These are phyloP conservation scores for Didymella glomerata DNA, from an alignment of 2,329 filamentous ascomycete genomes.

Conservation along the genomic window DNA sequence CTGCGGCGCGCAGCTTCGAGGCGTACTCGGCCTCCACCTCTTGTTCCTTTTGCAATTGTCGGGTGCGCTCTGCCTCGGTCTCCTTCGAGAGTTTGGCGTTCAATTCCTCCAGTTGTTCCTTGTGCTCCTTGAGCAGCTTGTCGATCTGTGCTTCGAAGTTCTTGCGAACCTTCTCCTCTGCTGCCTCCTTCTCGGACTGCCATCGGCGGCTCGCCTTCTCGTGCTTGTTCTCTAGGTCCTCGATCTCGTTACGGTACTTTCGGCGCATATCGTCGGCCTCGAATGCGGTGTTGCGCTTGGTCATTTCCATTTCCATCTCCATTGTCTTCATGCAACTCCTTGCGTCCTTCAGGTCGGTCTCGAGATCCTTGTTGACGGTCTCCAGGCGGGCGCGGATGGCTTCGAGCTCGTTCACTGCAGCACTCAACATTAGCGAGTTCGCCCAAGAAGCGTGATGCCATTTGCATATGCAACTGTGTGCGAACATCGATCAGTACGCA, in stretches of 20 bases:
- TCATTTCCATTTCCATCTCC: constrained; percentile 61
- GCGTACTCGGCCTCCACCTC: constrained; percentile 66
- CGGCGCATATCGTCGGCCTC: constrained; percentile 62
- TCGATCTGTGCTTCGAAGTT: constrained; percentile 64
- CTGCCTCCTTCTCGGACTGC: constrained; percentile 59
- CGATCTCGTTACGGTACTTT: constrained; percentile 65
- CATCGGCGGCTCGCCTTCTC: constrained; percentile 66
- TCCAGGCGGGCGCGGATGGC: constrained; percentile 59
- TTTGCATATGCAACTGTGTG: no score
- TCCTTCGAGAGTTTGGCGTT: constrained; percentile 70
- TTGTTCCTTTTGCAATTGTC: constrained; percentile 68
- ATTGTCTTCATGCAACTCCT: constrained; percentile 62
- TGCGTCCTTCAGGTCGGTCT: constrained; percentile 72
- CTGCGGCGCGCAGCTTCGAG: constrained; percentile 66
- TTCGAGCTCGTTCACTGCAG: constrained; percentile 66
- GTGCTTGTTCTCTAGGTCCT: constrained; percentile 63
- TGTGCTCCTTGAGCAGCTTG: constrained; percentile 67
- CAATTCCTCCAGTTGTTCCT: constrained; percentile 72
- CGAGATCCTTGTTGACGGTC: constrained; percentile 63
- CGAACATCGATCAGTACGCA: constrained; percentile 56
- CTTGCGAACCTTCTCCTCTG: constrained; percentile 54
- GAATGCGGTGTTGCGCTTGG: constrained; percentile 61
- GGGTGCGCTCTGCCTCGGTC: constrained; percentile 70
- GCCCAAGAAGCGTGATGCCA: background rate
- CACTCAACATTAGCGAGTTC: background rate